Evolutionary conservation across 202 grass and related monocot genomes (phyloP), one percentile per base, ranked within the genome.

Genomic region (Elaeis oleifera): DNA sequence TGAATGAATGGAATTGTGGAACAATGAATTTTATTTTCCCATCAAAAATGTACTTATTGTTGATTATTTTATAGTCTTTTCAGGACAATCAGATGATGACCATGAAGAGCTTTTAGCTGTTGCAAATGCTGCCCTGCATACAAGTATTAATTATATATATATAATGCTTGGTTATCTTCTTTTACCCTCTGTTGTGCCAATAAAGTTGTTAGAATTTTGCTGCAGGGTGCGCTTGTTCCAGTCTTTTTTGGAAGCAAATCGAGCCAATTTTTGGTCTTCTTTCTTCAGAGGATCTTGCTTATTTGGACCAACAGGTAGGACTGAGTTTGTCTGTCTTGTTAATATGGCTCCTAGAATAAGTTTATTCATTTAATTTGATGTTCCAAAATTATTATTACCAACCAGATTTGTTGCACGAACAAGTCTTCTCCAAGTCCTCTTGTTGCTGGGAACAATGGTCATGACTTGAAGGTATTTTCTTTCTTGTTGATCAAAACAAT

Each of bases 61-160:
- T 44, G 59, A 73, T 50, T 64, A 56, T 76, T 6, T 18, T 8
- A 29, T 53, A 85, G 14, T 70, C 67, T 52, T 87, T 63, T 60
- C 80, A 96, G 90, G 85, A 65, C 78, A 85, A 88, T 77, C 81
- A 3, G 81, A 85, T 71, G 84, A 96, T 83, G 90, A 90, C 59
- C 78, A 79, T 63, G 87, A 85, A 64, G 84, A 84, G 54, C 76
- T 96, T 79, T 56, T 88, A 55, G 76, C 83, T 78, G 84, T 87
- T 67, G 90, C 83, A 59, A 96, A 84, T 63, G 64, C 56, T 71
- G 81, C 81, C 71, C 22, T 90, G 36, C 36, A 53, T 75, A 60
- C 52, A 83, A 77, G 90, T 96, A 90, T 61, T 54, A 56, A 53
- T 78, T 75, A 51, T 55, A 72, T 71, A 79, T 61, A 22, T 54